Base-by-base conservation (phyloP, 2,329 filamentous ascomycete genomes). In the Ophiocordyceps unilateralis region DNA sequence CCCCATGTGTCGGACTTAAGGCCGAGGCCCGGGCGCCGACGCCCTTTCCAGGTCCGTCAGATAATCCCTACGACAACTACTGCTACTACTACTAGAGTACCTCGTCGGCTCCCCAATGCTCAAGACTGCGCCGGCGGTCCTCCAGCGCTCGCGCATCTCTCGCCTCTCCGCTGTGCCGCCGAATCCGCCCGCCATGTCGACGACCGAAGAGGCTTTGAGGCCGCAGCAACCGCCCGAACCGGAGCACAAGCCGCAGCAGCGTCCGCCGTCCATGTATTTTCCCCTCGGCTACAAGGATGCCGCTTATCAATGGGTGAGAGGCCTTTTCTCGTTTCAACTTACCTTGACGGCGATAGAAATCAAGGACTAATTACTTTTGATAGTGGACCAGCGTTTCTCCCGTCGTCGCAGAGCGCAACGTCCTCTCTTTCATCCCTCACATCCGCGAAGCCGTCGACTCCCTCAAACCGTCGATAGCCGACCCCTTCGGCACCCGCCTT, bases 201-300 rank as follows among this genome's bases (percentile, higher is more conserved):
- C 54, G 40, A 49, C 55, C 21, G 58, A 61, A 40, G 53, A 51
- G 40, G 45, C 53, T 2, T 48, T 58, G 40, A 49, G 53, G 37
- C 48, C 44, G 22, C 47, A 43, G 30, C 47, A 47, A 41, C 44
- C 44, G 1, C 45, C 52, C n/a, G n/a, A n/a, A n/a, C n/a, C n/a
- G n/a, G n/a, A 54, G 12, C 54, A 55, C 43, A 50, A 26, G 24
- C 30, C 55, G 36, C 47, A 55, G 39, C 48, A 50, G 20, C 56
- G 53, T 23, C 53, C 54, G 1, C 45, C 53, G 2, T 56, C 60
- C 32, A 55, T 55, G 1, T 79, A 74, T 60, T 96, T 98, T 51
- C 88, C 91, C 2, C 65, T 96, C 20, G 81, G 87, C 41, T 94
- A 94, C 65, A 91, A 88, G 55, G 87, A 94, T 45, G 89, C 85